phyloP scores from a whole-genome alignment of 2,329 filamentous ascomycete genomes.

The Chalaropsis thielavioides region DNA sequence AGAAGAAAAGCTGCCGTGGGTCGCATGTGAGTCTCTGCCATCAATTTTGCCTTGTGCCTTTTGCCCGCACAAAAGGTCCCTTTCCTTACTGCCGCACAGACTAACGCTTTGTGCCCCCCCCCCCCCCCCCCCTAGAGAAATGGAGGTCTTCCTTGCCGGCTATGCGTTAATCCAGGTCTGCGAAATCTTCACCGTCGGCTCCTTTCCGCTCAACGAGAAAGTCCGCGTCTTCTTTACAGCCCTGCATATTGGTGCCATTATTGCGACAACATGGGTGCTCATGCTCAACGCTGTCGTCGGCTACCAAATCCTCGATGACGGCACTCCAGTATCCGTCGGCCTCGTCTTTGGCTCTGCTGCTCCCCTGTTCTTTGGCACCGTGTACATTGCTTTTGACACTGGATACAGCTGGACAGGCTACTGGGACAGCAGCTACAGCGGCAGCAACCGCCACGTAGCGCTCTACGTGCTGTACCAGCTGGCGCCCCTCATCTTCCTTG shows the following conservation, averaged over 20 bases:
- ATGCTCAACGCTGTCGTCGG: conserved; percentile 86
- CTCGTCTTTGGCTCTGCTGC: conserved; percentile 57
- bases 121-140: conserved; percentile 50
- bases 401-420: conserved; percentile 71
- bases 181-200: conserved; percentile 91
- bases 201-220: conserved; percentile 57
- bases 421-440: conserved; percentile 47
- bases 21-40: conserved; percentile 56
- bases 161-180: conserved; percentile 84
- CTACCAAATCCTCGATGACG: conserved; percentile 87
- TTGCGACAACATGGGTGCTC: conserved; percentile 77
- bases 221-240: conserved; percentile 74
- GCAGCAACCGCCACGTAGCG: conserved; percentile 60
- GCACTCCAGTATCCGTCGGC: conserved; percentile 68
- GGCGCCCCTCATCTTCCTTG: conserved; percentile 74
- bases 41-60: too few relatives aligned
- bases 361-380: conserved; percentile 71
- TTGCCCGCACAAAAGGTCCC: too few relatives aligned
- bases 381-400: conserved; percentile 91
- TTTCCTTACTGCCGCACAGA: too few relatives aligned
- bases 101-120: too few relatives aligned
- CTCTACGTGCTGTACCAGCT: conserved; percentile 93
- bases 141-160: conserved; percentile 80
- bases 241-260: conserved; percentile 78
- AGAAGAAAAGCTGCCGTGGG: conserved; percentile 88